Evolutionary conservation across 2,329 filamentous ascomycete species (phyloP), one percentile per base, ranked within the genome.

Genomic region (Sarocladium brachiariae): DNA sequence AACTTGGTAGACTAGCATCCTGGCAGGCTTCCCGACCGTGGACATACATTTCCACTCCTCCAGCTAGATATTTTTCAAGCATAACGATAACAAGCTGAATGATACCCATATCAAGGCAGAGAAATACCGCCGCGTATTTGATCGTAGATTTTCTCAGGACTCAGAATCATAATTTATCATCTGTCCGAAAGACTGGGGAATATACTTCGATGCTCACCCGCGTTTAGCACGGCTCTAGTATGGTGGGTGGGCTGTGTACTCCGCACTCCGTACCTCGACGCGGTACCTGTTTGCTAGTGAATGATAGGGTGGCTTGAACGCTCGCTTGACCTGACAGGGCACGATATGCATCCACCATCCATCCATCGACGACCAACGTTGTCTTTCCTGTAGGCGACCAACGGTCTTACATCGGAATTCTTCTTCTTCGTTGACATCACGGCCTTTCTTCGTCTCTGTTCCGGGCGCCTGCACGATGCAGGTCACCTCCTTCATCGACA

Each of bases 221-320:
- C 27, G n/a, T 14, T 25, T 47, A n/a, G n/a, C 6, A 21, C 19
- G 3, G 25, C 43, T 47, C 19, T n/a, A 47, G 43, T 25, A 33
- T 10, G 24, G 43, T 47, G 43, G 43, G 27, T 21, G n/a, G n/a
- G n/a, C 25, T 33, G 43, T 13, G 10, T 23, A 18, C 24, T 16
- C 13, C 6, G n/a, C n/a, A 47, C 2, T 47, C 25, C 21, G 43
- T 23, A 47, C 8, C 25, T 31, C 16, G 43, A 47, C 43, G 43
- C 43, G 43, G 43, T 47, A 47, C 43, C 43, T 31, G 7, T n/a
- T 25, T 47, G 43, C 33, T 47, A 47, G 43, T 47, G n/a, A n/a
- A n/a, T n/a, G n/a, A n/a, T n/a, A n/a, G n/a, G n/a, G n/a, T n/a
- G n/a, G n/a, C n/a, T n/a, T n/a, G n/a, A n/a, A n/a, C n/a, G n/a